phyloP scores from a whole-genome alignment of 495 filamentous ascomycete species.

The Aspergillus wentii region DNA sequence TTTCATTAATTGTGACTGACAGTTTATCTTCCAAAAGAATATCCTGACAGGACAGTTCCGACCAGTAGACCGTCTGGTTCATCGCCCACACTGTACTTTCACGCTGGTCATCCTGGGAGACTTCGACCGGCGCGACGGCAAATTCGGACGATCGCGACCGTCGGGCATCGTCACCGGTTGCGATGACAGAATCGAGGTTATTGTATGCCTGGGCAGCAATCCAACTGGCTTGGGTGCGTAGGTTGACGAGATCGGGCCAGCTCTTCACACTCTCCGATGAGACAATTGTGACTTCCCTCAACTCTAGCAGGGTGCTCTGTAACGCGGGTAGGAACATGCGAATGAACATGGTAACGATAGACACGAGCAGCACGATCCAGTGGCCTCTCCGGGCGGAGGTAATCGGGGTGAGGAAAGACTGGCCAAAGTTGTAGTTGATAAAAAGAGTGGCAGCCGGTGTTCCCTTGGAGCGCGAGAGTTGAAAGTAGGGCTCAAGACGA shows the following conservation, averaged over 20 bases:
- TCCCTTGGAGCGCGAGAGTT: slow-evolving; percentile 30
- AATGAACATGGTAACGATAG: slow-evolving; percentile 28
- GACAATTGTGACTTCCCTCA: slow-evolving; percentile 24
- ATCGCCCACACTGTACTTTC: slow-evolving; percentile 29
- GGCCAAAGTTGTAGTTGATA: slow-evolving; percentile 42
- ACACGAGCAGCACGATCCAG: slow-evolving; percentile 33
- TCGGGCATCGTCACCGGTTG: slow-evolving; percentile 12
- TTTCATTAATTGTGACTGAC: slow-evolving; percentile 17
- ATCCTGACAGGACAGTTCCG: slow-evolving; percentile 22
- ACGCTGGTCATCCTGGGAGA: slow-evolving; percentile 15
- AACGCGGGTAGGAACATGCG: slow-evolving; percentile 35
- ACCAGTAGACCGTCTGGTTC: slow-evolving; percentile 37
- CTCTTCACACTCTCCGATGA: slow-evolving; percentile 22
- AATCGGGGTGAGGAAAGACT: slow-evolving; percentile 35
- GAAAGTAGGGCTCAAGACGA: slow-evolving; percentile 38
- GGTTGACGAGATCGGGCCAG: slow-evolving; percentile 28
- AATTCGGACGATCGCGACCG: slow-evolving; percentile 26
- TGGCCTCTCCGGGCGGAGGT: slow-evolving; percentile 29
- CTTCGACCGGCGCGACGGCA: slow-evolving; percentile 34
- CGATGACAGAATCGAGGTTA: slow-evolving; percentile 18
- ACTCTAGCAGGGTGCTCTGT: slow-evolving; percentile 32
- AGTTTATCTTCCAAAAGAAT: slow-evolving; percentile 17
- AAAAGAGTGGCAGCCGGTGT: slow-evolving; percentile 32
- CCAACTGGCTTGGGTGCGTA: slow-evolving; percentile 30
- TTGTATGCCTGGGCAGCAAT: slow-evolving; percentile 28